phyloP scores from a whole-genome alignment of 176 grass and related monocot species.

The Metroxylon sagu region DNA sequence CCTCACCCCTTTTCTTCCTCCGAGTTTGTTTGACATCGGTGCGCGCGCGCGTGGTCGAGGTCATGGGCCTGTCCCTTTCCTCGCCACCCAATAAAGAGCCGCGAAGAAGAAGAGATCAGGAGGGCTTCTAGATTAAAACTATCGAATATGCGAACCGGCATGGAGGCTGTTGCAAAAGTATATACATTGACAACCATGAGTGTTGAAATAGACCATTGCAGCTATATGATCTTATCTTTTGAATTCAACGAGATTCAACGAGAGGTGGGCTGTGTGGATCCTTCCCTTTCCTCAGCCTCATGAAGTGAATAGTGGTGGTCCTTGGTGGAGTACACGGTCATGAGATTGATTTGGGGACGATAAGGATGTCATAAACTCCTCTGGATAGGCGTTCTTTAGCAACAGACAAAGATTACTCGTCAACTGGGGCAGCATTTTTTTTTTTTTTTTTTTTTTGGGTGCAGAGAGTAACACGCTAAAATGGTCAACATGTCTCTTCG shows the following conservation, averaged over 20 bases:
- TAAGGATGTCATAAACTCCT: too few relatives aligned
- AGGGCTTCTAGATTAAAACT: too few relatives aligned
- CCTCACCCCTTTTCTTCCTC: background rate
- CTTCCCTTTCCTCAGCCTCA: background rate
- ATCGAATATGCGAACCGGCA: background rate
- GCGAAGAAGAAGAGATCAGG: too few relatives aligned
- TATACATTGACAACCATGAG: background rate
- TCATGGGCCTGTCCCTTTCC: background rate
- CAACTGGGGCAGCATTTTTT: too few relatives aligned
- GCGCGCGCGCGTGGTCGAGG: background rate
- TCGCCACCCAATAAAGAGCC: background rate
- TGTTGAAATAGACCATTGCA: background rate
- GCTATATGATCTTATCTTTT: background rate
- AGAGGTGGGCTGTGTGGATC: background rate
- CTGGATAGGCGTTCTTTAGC: too few relatives aligned
- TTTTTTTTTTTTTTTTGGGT: too few relatives aligned
- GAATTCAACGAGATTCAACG: background rate
- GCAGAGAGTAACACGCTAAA: too few relatives aligned
- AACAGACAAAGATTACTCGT: too few relatives aligned
- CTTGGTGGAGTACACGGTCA: background rate
- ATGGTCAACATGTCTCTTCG: too few relatives aligned
- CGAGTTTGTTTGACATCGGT: background rate
- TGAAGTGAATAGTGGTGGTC: background rate
- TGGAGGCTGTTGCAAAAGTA: background rate
- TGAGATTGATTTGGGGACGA: too few relatives aligned